Conservation (phyloP, 306 rosid species). For the Trifolium pratense region DNA sequence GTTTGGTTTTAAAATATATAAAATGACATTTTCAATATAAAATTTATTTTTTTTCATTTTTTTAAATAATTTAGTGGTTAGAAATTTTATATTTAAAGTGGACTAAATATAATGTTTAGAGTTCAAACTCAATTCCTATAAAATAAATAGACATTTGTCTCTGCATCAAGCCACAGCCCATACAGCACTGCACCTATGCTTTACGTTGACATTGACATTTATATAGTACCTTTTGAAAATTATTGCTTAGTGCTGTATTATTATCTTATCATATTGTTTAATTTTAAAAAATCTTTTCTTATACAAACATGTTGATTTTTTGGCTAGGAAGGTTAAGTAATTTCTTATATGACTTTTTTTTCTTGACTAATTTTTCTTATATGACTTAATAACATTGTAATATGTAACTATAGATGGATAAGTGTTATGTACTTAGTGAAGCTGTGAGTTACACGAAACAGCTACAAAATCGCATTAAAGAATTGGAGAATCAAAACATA, state of each 20-base stretch:
- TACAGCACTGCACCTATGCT: not conserved
- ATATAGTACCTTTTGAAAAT: not conserved
- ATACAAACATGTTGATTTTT: not conserved
- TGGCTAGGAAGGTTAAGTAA: not conserved
- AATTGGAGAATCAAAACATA: constrained; percentile 36
- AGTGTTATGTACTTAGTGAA: constrained; percentile 38
- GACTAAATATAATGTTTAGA: too few relatives aligned
- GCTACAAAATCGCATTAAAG: constrained; percentile 36
- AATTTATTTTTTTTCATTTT: too few relatives aligned
- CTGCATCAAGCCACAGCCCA: not conserved
- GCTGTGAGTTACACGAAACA: constrained; percentile 39
- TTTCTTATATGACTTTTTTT: too few relatives aligned
- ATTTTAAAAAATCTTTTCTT: not conserved
- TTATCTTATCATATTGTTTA: not conserved
- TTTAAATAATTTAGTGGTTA: too few relatives aligned
- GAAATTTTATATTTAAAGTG: too few relatives aligned
- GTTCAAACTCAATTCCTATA: too few relatives aligned
- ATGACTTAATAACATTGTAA: not conserved
- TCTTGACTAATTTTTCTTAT: too few relatives aligned
- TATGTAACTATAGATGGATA: constrained; percentile 39
- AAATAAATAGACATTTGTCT: too few relatives aligned
- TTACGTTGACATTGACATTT: not conserved
- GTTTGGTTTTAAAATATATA: too few relatives aligned
- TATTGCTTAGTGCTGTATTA: constrained; percentile 6
- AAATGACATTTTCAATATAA: too few relatives aligned